Evolutionary conservation across 2,329 filamentous ascomycete genomes (phyloP).

Genomic region (Fusarium praegraminearum): DNA sequence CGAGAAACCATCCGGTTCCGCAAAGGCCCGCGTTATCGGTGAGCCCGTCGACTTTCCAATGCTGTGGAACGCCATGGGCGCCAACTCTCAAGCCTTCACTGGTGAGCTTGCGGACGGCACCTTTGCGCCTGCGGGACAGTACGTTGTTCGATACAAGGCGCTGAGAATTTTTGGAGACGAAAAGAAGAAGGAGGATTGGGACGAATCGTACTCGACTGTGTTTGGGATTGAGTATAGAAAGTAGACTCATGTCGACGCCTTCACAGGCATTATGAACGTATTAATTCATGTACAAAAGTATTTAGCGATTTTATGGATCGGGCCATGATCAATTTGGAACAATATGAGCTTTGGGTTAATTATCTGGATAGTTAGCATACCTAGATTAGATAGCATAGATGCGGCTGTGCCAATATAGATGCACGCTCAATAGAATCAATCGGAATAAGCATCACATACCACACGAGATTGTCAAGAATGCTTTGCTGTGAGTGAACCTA

Average conservation of each 20-base stretch:
- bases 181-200: constrained; percentile 60
- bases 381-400: constrained; percentile 2
- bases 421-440: not conserved
- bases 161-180: constrained; percentile 65
- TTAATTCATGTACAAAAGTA: constrained; percentile 21
- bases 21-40: constrained; percentile 56
- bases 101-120: constrained; percentile 61
- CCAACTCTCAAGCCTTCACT: constrained; percentile 54
- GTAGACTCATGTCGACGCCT: constrained; percentile 1
- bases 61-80: constrained; percentile 48
- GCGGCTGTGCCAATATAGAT: not conserved
- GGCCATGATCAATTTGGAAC: not conserved
- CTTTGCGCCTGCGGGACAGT: constrained; percentile 62
- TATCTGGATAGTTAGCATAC: constrained; percentile 1
- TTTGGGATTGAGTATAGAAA: constrained; percentile 61
- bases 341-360: not conserved
- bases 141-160: constrained; percentile 63
- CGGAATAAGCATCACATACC: not conserved
- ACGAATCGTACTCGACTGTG: constrained; percentile 55
- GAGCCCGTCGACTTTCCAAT: constrained; percentile 58
- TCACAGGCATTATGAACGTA: not conserved
- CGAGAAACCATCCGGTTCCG: constrained; percentile 41
- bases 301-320: not conserved
- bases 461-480: not conserved
- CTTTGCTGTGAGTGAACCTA: not conserved